Evolutionary conservation across 176 grass and related monocot species (phyloP).

Genomic region (Carex littledalei): DNA sequence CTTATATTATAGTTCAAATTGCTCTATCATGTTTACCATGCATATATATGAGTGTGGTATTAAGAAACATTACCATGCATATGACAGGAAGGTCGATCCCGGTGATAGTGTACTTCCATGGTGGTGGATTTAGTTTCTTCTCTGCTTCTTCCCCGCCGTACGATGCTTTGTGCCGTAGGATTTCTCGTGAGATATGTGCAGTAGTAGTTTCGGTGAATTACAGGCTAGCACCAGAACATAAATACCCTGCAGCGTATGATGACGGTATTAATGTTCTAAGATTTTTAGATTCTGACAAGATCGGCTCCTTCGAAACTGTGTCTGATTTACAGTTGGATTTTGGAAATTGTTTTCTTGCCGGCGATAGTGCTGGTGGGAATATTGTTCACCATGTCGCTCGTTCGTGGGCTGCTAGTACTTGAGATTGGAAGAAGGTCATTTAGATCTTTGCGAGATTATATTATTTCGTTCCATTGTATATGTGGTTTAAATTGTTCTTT

Average conservation of each 20-base stretch:
- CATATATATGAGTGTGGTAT: background rate
- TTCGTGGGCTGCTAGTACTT: background rate
- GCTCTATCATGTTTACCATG: background rate
- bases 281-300: background rate
- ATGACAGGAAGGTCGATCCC: background rate
- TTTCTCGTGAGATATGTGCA: constrained; percentile 29
- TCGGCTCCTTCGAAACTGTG: background rate
- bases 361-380: constrained; percentile 3
- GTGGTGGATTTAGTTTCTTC: constrained; percentile 67
- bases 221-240: constrained; percentile 2
- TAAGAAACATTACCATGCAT: background rate
- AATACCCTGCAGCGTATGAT: constrained; percentile 2
- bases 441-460: background rate
- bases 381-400: background rate
- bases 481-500: constrained; percentile 2
- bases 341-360: constrained; percentile 2
- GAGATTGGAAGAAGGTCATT: constrained; percentile 5
- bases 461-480: background rate
- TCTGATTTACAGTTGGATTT: background rate
- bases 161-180: constrained; percentile 45
- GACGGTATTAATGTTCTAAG: background rate
- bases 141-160: constrained; percentile 39
- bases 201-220: constrained; percentile 35
- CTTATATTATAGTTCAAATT: background rate
- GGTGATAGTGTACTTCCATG: constrained; percentile 61